Conservation (phyloP, 352 stramenopile genomes). For the Phytophthora macrochlamydospora region DNA sequence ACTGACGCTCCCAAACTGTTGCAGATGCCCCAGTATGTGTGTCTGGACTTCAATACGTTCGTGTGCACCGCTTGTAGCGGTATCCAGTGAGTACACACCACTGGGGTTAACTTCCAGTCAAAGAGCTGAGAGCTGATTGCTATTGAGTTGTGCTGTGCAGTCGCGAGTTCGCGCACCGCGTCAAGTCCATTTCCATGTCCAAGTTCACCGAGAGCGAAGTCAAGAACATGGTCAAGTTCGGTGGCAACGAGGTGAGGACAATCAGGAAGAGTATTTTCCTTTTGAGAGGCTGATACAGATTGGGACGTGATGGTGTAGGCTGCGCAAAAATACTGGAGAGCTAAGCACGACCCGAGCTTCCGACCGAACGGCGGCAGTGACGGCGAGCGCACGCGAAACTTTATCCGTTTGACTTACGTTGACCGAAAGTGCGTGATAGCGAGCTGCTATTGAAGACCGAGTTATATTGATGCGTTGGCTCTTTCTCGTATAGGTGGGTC, state of each 20-base stretch:
- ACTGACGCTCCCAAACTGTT: slow-evolving; percentile 7
- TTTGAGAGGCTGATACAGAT: no score
- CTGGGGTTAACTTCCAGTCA: neutral
- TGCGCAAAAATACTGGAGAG: slow-evolving; percentile 86
- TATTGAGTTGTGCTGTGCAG: slow-evolving; percentile 30
- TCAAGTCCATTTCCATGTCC: slow-evolving; percentile 95
- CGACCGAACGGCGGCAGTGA: slow-evolving; percentile 73
- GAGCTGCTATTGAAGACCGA: neutral
- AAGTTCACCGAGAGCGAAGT: slow-evolving; percentile 93
- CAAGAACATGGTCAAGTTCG: slow-evolving; percentile 87
- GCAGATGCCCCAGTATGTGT: slow-evolving; percentile 92
- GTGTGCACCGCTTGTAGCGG: slow-evolving; percentile 94
- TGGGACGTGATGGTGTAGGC: slow-evolving; percentile 34
- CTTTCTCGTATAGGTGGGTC: slow-evolving; percentile 53
- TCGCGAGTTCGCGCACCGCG: slow-evolving; percentile 91
- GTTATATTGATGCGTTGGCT: no score
- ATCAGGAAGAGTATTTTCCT: no score
- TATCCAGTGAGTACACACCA: slow-evolving; percentile 81
- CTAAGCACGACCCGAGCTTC: slow-evolving; percentile 83
- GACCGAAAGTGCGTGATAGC: slow-evolving; percentile 72
- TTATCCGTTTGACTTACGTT: slow-evolving; percentile 89
- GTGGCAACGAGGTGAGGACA: slow-evolving; percentile 83
- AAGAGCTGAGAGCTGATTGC: neutral
- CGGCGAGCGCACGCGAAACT: slow-evolving; percentile 87
- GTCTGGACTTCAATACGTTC: slow-evolving; percentile 94